Percentiles rank a stretch among this genome's conserved stretches.
Conservation (phyloP, 257 asterid genomes). For the Thymus quinquecostatus region DNA sequence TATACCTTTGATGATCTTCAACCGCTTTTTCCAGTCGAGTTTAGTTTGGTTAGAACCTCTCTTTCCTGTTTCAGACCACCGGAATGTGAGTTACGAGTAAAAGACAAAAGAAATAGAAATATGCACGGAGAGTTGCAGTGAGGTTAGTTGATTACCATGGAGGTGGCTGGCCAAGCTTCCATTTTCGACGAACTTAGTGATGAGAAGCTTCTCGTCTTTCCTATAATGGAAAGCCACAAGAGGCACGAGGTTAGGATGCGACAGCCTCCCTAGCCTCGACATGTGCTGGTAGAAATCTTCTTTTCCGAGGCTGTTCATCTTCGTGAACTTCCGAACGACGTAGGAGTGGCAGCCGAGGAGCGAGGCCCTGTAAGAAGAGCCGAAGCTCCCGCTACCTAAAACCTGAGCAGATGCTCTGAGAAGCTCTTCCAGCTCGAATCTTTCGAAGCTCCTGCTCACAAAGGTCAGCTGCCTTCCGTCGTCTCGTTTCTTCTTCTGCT, state of each 20-base stretch:
- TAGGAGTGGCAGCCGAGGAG: conserved; percentile 41
- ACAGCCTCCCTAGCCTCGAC: conserved; percentile 52
- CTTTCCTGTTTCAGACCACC: conserved; percentile 36
- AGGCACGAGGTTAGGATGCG: conserved; percentile 65
- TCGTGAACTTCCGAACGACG: conserved; percentile 60
- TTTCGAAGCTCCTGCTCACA: conserved; percentile 45
- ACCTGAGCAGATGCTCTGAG: conserved; percentile 70
- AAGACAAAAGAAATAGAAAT: background rate
- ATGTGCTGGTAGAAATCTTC: conserved; percentile 57
- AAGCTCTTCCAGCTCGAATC: conserved; percentile 62
- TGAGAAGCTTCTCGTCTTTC: conserved; percentile 66
- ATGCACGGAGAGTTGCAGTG: background rate
- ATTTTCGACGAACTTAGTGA: conserved; percentile 47
- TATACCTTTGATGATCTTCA: conserved; percentile 67
- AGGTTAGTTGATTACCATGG: conserved; percentile 49
- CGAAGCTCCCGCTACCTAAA: conserved; percentile 71
- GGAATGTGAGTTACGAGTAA: background rate
- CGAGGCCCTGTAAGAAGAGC: conserved; percentile 70
- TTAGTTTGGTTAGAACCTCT: conserved; percentile 36
- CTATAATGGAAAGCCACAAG: conserved; percentile 64
- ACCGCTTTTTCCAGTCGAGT: conserved; percentile 57
- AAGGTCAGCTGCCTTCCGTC: conserved; percentile 43
- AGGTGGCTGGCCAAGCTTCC: conserved; percentile 77
- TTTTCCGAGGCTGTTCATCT: conserved; percentile 52
- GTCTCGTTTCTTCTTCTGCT: conserved; percentile 36